Evolutionary conservation across 768 basidiomycete species (phyloP).

Genomic region (Lyophyllum decastes): DNA sequence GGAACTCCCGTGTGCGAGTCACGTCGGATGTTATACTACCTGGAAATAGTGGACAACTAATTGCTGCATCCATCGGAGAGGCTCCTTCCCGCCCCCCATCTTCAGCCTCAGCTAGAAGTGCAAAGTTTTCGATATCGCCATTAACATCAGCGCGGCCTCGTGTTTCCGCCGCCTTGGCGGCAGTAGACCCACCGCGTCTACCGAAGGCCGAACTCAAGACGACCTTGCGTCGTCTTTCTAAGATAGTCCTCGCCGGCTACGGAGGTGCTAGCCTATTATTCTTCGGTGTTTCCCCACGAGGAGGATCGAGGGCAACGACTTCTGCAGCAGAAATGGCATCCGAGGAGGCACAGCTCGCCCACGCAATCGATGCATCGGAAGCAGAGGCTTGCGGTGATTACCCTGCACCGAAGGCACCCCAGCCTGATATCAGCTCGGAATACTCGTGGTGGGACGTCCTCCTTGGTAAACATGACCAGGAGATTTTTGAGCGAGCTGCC

Average conservation of each 20-base stretch:
- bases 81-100: constrained; percentile 37
- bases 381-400: constrained; percentile 56
- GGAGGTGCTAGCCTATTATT: constrained; percentile 81
- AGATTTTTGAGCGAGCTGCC: constrained; percentile 74
- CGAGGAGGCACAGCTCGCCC: constrained; percentile 64
- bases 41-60: constrained; percentile 68
- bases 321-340: constrained; percentile 42
- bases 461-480: constrained; percentile 78
- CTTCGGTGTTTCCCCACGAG: constrained; percentile 61
- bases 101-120: constrained; percentile 17
- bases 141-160: constrained; percentile 9
- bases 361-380: constrained; percentile 72
- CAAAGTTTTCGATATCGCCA: constrained; percentile 14
- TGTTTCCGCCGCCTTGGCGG: not conserved
- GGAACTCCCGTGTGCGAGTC: constrained; percentile 66
- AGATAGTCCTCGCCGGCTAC: constrained; percentile 83
- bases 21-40: constrained; percentile 74
- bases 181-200: constrained; percentile 17
- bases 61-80: constrained; percentile 82
- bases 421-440: constrained; percentile 20
- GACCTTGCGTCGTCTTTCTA: constrained; percentile 77
- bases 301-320: constrained; percentile 25
- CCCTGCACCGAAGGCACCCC: constrained; percentile 21
- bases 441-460: constrained; percentile 88
- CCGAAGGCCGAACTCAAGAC: constrained; percentile 57